Conservation (phyloP, 2,329 filamentous ascomycete species). For the Coleophoma eucalyptorum region DNA sequence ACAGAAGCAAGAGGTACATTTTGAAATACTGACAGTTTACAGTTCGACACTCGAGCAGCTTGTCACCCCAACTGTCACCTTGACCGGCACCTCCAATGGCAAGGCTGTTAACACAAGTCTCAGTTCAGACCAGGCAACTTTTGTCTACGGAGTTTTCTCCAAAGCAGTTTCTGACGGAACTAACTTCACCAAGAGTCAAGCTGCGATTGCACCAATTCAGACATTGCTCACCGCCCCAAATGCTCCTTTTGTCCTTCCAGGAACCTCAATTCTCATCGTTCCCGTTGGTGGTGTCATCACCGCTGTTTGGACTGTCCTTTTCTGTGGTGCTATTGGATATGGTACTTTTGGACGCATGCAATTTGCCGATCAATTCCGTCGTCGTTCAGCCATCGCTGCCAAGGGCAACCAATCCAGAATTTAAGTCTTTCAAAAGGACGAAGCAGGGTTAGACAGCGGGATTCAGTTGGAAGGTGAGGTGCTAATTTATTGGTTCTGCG, state of each 20-base stretch:
- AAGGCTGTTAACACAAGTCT: constrained; percentile 57
- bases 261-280: constrained; percentile 64
- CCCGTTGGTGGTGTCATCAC: constrained; percentile 68
- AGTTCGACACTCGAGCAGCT: constrained; percentile 48
- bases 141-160: constrained; percentile 68
- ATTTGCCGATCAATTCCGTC: constrained; percentile 60
- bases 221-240: constrained; percentile 28
- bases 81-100: constrained; percentile 52
- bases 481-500: neutral
- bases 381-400: constrained; percentile 39
- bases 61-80: constrained; percentile 64
- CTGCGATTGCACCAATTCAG: constrained; percentile 23
- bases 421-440: constrained; percentile 3
- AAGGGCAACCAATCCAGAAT: constrained; percentile 29
- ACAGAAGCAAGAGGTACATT: neutral
- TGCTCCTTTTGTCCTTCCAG: constrained; percentile 63
- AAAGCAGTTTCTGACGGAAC: constrained; percentile 28
- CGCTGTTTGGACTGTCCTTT: constrained; percentile 55
- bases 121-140: constrained; percentile 66
- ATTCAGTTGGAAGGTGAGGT: neutral
- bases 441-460: too few relatives aligned
- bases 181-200: constrained; percentile 20
- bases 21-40: constrained; percentile 34
- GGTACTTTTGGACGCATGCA: constrained; percentile 65
- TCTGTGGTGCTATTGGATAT: constrained; percentile 52